These are phyloP conservation scores for Populus hybrid DNA, from an alignment of 441 rosid species.

Conservation along the genomic window DNA sequence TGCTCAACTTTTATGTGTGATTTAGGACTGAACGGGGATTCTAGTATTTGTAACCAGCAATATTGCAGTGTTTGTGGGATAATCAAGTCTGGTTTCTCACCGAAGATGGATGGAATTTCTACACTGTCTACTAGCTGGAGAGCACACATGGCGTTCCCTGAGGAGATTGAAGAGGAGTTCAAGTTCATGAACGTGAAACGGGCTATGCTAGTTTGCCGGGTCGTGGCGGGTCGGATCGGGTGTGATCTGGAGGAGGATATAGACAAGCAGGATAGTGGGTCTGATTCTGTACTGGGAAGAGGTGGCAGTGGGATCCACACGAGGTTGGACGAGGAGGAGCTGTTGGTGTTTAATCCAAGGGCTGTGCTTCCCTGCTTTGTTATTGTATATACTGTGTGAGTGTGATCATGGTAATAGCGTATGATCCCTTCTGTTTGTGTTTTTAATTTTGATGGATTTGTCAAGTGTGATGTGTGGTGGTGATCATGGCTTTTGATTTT, in stretches of 20 bases:
- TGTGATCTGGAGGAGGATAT: conserved; percentile 42
- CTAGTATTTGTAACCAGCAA: conserved; percentile 62
- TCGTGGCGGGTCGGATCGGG: conserved; percentile 87
- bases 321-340: conserved; percentile 74
- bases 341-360: conserved; percentile 86
- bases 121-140: conserved; percentile 71
- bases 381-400: conserved; percentile 70
- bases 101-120: conserved; percentile 85
- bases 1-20: conserved; percentile 84
- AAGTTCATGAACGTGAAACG: conserved; percentile 87
- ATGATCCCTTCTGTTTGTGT: background rate
- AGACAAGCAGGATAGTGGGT: conserved; percentile 60
- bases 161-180: conserved; percentile 81
- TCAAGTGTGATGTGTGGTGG: background rate
- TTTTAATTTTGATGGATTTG: background rate
- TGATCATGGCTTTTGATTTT: background rate
- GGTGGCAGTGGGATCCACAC: conserved; percentile 39
- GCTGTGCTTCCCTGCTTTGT: conserved; percentile 98
- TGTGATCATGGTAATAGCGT: conserved; percentile 7
- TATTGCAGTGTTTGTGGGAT: conserved; percentile 81
- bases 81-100: conserved; percentile 75
- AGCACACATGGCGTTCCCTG: conserved; percentile 83
- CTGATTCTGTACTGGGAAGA: conserved; percentile 68
- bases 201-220: conserved; percentile 86
- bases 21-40: conserved; percentile 55